Base-by-base conservation (phyloP, 2,329 filamentous ascomycete species). In the Hyphodiscus sp. region DNA sequence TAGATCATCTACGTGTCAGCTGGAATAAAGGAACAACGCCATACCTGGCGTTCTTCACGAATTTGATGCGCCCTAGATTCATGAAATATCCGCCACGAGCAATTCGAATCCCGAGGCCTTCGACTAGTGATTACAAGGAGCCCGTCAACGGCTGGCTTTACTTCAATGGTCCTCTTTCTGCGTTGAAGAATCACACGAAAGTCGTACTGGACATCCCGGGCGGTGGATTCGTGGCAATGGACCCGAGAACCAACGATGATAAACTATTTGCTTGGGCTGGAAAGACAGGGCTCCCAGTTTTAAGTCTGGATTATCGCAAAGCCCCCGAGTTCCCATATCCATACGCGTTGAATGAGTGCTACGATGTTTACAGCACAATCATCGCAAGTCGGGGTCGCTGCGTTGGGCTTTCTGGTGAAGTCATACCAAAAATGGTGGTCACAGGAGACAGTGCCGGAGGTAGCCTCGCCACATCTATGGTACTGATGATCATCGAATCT, bases 21-120 rank as follows among this genome's bases (percentile, higher is more conserved):
- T 99, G 94, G 94, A 95, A 97, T 66, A 99, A 99, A 69, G 84
- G 87, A 13, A 95, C 83, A 0, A 91, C 90, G 9, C 91, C 94
- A 0, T 96, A 96, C 66, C 74, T 99, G 16, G 76, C 79, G 49
- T 84, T 88, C 55, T 69, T 94, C 50, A 86, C 88, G 49, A 80
- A 75, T 15, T 68, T 96, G 51, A 70, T 92, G 69, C 81, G 91
- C 1, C 92, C 91, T 1, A 80, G 86, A 18, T 81, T 95, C 59
- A 92, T 87, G 62, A 82, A 81, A 56, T 95, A 91, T 74, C 82
- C 86, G 6, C 91, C 94, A 1, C 80, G 92, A 46, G 84, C 86
- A 51, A 84, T 97, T 49, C 81, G 90, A 19, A 96, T 99, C 56
- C 86, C 89, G 0, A 77, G 94, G 41, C 94, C 94, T 0, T 73